Evolutionary conservation across 306 rosid genomes (phyloP), one percentile per base, ranked within the genome.

Genomic region (Lagenaria siceraria): DNA sequence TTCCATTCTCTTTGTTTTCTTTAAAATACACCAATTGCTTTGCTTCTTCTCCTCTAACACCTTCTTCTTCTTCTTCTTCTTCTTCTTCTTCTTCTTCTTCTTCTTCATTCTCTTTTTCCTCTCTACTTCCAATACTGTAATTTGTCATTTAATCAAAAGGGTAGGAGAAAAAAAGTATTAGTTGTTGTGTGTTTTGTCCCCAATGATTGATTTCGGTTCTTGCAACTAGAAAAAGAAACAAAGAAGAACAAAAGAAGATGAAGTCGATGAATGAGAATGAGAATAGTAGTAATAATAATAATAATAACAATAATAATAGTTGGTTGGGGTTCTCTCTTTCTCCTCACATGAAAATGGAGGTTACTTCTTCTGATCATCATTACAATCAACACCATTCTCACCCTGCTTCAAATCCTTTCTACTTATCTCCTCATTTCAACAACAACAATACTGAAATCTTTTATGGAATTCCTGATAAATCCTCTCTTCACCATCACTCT

Each of bases 281-380:
- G 65, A 81, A 51, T 60, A 74, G 42, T 53, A 81, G 40, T 78
- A 80, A 78, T 61, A 84, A 51, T 61, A 84, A 51, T 60, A 74
- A 52, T 48, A 80, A 59, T 77, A 80, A 86, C 42, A 60, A 10
- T 15, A 64, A 35, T 77, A 87, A 73, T 55, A 85, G 87, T 93
- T 96, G 99, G 97, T 86, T 95, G 81, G 99, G 93, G 19, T 92
- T 95, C 61, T 95, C 97, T 87, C 97, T 92, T 79, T 89, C 93
- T 76, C 97, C 97, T 82, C 92, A 92, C 77, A 87, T 90, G 97
- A 92, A 92, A 87, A 90, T 88, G 94, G 93, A 93, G 81, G 81
- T 86, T 22, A 10, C 75, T 80, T 29, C 86, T 31, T 55, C 65
- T 52, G 21, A 54, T 75, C 52, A 62, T 29, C 42, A n/a, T 0